Base-by-base conservation (phyloP, 2,329 filamentous ascomycete species). In the Aspergillus vadensis region DNA sequence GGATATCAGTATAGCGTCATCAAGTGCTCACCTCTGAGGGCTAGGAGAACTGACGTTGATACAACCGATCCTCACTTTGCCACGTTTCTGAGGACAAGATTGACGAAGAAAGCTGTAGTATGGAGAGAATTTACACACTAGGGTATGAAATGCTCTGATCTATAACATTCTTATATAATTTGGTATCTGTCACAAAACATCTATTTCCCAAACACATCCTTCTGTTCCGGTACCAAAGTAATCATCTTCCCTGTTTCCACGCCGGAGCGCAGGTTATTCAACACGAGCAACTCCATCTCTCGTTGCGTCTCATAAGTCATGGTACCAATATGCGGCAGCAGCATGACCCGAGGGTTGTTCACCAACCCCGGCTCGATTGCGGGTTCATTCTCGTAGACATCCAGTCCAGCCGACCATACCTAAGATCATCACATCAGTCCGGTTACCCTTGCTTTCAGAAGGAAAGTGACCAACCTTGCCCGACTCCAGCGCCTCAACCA, bases 141-240 rank as follows among this genome's bases (percentile, higher is more conserved):
- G 1, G 32, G 12, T 6, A 36, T 36, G 32, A 36, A 14, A 9
- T 23, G 23, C 6, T 44, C 21, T 10, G 17, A n/a, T 23, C 41
- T 14, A 14, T n/a, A n/a, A n/a, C n/a, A n/a, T n/a, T n/a, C n/a
- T n/a, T n/a, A n/a, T n/a, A n/a, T n/a, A n/a, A n/a, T n/a, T n/a
- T n/a, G 14, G 14, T 23, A 2, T 23, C 41, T 14, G 4, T 44
- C 41, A 12, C 4, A 43, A 15, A 4, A 30, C 27, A 21, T 21
- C 60, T 66, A 65, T 60, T 44, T 38, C 6, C 30, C 30, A 19
- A 41, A 63, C n/a, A 48, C 60, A 61, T 75, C 75, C 70, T 82
- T 84, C 77, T 88, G 86, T 73, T 87, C 86, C 4, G 83, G 80
- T 43, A 88, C 82, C 62, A 83, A 80, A n/a, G 86, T 88, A 59